Evolutionary conservation across 805 yeast species (phyloP).

Genomic region (Ogataea angusta): DNA sequence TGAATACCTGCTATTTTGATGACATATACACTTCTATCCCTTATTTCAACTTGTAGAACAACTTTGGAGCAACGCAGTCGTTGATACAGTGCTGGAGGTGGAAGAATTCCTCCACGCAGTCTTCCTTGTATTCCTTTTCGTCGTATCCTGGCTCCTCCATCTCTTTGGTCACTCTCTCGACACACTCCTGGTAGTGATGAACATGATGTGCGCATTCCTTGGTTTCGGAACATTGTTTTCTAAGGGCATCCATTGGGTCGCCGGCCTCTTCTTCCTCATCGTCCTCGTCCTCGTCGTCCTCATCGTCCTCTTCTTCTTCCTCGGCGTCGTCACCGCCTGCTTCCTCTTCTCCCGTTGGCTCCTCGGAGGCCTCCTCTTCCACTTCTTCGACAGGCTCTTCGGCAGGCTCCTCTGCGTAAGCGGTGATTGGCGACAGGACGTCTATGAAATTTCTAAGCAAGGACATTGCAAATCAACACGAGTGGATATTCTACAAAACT

Average conservation of each 20-base stretch:
- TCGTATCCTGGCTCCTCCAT: conserved; percentile 82
- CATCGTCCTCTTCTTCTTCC: conserved; percentile 37
- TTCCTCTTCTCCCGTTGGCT: conserved; percentile 33
- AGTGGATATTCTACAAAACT: conserved; percentile 7
- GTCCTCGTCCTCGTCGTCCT: conserved; percentile 38
- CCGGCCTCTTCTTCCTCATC: conserved; percentile 56
- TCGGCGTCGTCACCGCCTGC: conserved; percentile 38
- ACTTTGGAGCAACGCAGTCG: conserved; percentile 87
- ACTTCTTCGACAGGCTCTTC: conserved; percentile 20
- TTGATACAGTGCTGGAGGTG: conserved; percentile 92
- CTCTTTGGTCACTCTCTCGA: conserved; percentile 88
- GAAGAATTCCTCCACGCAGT: conserved; percentile 97
- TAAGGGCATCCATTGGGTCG: conserved; percentile 64
- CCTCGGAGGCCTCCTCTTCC: conserved; percentile 35
- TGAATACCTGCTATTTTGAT: conserved; percentile 7
- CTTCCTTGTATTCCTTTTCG: conserved; percentile 82
- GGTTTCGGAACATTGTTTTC: conserved; percentile 66
- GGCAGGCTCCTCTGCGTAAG: conserved; percentile 70
- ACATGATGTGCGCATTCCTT: conserved; percentile 65
- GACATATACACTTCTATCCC: conserved; percentile 5
- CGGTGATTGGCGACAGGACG: conserved; percentile 71
- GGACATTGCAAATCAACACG: conserved; percentile 28
- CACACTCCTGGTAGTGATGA: conserved; percentile 93
- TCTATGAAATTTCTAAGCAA: conserved; percentile 75
- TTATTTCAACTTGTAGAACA: conserved; percentile 83